Base-by-base conservation (phyloP, 2,329 filamentous ascomycete species). In the Sphaerulina populicola region DNA sequence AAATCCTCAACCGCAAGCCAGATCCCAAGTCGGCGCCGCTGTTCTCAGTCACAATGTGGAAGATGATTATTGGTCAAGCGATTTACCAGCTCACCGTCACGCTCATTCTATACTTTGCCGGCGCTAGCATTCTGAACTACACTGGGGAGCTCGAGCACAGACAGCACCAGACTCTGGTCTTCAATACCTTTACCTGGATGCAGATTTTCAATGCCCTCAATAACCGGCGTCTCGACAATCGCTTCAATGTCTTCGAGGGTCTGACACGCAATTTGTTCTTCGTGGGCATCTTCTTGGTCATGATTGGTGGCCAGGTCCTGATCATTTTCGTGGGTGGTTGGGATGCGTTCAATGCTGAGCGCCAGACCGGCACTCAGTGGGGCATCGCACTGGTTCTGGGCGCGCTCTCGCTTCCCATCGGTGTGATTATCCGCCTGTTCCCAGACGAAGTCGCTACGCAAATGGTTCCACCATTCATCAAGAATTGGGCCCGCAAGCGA, bases 111-210 rank as follows among this genome's bases (percentile, higher is more conserved):
- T 90, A 90, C 72, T 97, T 90, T 60, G 88, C 79, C 30, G 81
- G 77, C 44, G 70, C 69, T 52, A 71, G 64, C 31, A 81, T 88
- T 11, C 74, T 88, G n/a, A 73, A 73, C 7, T 80, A 83, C 59
- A 66, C 76, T 18, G 41, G 52, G 33, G 55, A 57, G 1, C 43
- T 54, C 10, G 62, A 72, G 31, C 66, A 77, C 6, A 65, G 69
- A 11, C 76, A 86, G 61, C 76, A 94, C 53, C 75, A 82, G 50
- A 94, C 89, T 2, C 77, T 97, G 43, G 86, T 97, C 6, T 97
- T 97, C 78, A 97, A 97, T 74, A 93, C 88, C 0, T 97, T 97
- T 66, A 91, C 96, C 47, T 97, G 91, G 91, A 96, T 97, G 90
- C 91, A 97, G 63, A 94, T 97, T 62, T 97, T 97, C 75, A 97